Conservation (phyloP, 2,329 filamentous ascomycete species). For the Clathrospora elynae region DNA sequence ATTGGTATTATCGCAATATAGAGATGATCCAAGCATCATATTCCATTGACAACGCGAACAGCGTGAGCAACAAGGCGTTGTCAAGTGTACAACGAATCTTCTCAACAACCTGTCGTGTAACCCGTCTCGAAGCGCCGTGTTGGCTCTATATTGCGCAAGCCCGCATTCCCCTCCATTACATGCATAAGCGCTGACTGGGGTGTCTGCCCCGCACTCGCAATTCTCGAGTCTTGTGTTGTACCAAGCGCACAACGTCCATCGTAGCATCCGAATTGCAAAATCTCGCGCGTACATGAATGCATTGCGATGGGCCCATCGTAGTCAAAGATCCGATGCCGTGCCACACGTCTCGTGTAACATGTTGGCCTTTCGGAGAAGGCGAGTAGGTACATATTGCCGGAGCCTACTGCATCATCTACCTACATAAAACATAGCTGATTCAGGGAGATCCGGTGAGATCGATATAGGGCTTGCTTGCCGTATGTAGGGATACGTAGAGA, state of each 20-base stretch:
- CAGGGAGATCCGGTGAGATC: constrained; percentile 1
- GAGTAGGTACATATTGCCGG: neutral
- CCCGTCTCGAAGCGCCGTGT: neutral
- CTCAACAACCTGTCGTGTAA: constrained; percentile 5
- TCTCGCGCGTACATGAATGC: no score
- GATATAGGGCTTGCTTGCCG: no score
- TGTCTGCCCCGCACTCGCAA: constrained; percentile 15
- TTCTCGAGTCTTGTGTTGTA: constrained; percentile 6
- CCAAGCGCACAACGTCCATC: neutral
- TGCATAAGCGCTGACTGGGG: constrained; percentile 36
- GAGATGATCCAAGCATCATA: no score
- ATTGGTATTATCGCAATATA: no score
- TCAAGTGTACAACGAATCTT: neutral
- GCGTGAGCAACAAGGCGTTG: neutral
- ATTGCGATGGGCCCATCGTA: no score
- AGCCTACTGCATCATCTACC: neutral
- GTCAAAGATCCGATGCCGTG: constrained; percentile 26
- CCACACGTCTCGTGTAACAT: no score
- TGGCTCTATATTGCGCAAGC: constrained; percentile 7
- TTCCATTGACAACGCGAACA: no score
- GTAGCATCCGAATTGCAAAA: neutral
- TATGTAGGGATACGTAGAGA: no score
- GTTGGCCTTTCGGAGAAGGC: neutral
- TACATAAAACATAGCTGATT: neutral
- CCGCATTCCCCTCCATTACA: constrained; percentile 26